Evolutionary conservation across 805 yeast genomes (phyloP).

Genomic region (Tetrapisispora arboricola): DNA sequence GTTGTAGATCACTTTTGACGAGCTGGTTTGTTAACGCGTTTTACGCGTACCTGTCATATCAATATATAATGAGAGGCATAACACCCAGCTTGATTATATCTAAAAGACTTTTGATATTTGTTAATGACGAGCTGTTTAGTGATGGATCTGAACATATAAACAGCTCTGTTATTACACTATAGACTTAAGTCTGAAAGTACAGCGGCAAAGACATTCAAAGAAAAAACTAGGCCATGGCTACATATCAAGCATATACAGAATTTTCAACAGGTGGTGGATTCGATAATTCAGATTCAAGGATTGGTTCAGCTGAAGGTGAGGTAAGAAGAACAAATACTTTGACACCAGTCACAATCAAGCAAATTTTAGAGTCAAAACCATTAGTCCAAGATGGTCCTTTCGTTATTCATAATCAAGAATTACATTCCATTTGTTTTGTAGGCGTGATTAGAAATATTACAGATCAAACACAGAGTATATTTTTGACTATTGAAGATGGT

Average conservation of each 20-base stretch:
- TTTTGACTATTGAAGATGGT: slow-evolving; percentile 65
- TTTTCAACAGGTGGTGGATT: slow-evolving; percentile 26
- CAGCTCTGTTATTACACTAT: no score
- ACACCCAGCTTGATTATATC: no score
- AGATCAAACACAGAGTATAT: slow-evolving; percentile 46
- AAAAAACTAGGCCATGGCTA: slow-evolving; percentile 5
- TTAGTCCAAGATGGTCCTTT: slow-evolving; percentile 59
- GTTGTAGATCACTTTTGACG: neutral
- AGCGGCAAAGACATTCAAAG: no score
- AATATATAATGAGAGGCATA: no score
- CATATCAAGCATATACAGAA: slow-evolving; percentile 27
- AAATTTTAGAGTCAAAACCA: slow-evolving; percentile 52
- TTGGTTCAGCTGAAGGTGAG: slow-evolving; percentile 14
- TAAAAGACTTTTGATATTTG: no score
- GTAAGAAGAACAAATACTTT: slow-evolving; percentile 25
- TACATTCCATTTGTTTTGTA: slow-evolving; percentile 53
- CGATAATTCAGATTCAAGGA: slow-evolving; percentile 20
- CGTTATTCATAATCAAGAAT: slow-evolving; percentile 45
- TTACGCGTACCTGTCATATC: neutral
- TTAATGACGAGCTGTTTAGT: no score
- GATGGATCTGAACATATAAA: no score
- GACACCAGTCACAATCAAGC: slow-evolving; percentile 67
- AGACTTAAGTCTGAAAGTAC: no score
- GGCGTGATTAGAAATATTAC: slow-evolving; percentile 62
- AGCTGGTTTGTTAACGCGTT: neutral